Base-by-base conservation (phyloP, 1,284 basidiomycete genomes). In the Gymnopus androsaceus region DNA sequence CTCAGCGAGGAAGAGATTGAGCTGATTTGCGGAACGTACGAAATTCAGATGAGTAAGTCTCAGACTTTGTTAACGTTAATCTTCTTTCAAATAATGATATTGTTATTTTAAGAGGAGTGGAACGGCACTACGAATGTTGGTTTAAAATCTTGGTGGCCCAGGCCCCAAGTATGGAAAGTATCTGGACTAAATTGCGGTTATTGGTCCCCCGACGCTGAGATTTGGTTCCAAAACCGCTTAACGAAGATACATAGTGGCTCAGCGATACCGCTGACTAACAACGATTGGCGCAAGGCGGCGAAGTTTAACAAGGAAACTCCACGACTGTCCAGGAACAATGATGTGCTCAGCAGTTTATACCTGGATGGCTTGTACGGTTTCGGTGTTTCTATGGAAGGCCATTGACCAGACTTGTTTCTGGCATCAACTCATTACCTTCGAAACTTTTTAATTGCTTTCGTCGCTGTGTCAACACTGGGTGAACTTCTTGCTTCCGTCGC, bases 1-100 rank as follows among this genome's bases (percentile, higher is more conserved):
- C 42, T 61, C 11, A 51, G 50, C 1, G 50, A 49, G 11, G 45
- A 53, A 2, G 56, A 61, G 33, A 51, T 58, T 4, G 54, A 61
- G n/a, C 17, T 61, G 15, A 54, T 61, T 21, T 60, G 59, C 27
- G 57, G 59, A 2, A 54, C 55, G 2, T 61, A 61, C 36, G 47
- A 42, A 25, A 11, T 60, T 2, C 21, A 27, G 11, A 60, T 42
- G 3, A 56, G 59, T 58, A 38, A n/a, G 56, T 54, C 1, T 45
- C 30, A n/a, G n/a, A n/a, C n/a, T n/a, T n/a, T n/a, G n/a, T n/a
- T n/a, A n/a, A n/a, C n/a, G n/a, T n/a, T n/a, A n/a, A n/a, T n/a
- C 30, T 34, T 42, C 19, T 11, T 42, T 21, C 40, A 2, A 42
- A 19, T 9, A 2, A 8, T 42, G 7, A 27, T 21, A 8, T 8